These are phyloP conservation scores for Cenchrus purpureus DNA, from an alignment of 176 grass and related monocot species.

Conservation along the genomic window DNA sequence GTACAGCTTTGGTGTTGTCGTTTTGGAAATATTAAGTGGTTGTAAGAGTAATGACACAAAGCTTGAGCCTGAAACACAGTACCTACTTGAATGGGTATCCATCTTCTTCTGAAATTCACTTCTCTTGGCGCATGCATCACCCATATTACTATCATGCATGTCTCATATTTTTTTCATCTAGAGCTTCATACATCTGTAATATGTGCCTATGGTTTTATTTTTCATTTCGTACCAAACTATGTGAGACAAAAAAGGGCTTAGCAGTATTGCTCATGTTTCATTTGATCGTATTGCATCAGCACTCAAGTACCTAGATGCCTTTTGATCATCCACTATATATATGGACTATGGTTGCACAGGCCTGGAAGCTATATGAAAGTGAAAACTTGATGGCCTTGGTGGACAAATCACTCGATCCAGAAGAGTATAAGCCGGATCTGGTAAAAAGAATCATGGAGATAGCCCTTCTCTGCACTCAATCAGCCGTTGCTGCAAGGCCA, in stretches of 20 bases:
- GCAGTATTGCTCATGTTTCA: constrained; percentile 2
- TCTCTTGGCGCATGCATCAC: constrained; percentile 12
- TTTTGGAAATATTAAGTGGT: constrained; percentile 84
- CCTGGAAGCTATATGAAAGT: constrained; percentile 74
- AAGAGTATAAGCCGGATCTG: constrained; percentile 59
- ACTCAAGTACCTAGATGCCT: not conserved
- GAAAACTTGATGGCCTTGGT: constrained; percentile 58
- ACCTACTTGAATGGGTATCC: constrained; percentile 86
- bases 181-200: constrained; percentile 2
- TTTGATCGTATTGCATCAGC: not conserved
- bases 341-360: constrained; percentile 44
- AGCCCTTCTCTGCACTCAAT: constrained; percentile 89
- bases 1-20: constrained; percentile 76
- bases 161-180: constrained; percentile 31
- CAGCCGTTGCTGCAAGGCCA: constrained; percentile 61
- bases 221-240: no score
- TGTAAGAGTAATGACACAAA: constrained; percentile 76
- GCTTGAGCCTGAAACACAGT: constrained; percentile 65
- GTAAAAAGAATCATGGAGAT: constrained; percentile 65
- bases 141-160: not conserved
- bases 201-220: not conserved
- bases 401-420: constrained; percentile 59
- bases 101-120: constrained; percentile 34
- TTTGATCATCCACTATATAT: constrained; percentile 36
- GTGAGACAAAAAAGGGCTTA: not conserved